Evolutionary conservation across 2,329 filamentous ascomycete genomes (phyloP), one percentile per base, ranked within the genome.

Genomic region (Blastomyces silverae): DNA sequence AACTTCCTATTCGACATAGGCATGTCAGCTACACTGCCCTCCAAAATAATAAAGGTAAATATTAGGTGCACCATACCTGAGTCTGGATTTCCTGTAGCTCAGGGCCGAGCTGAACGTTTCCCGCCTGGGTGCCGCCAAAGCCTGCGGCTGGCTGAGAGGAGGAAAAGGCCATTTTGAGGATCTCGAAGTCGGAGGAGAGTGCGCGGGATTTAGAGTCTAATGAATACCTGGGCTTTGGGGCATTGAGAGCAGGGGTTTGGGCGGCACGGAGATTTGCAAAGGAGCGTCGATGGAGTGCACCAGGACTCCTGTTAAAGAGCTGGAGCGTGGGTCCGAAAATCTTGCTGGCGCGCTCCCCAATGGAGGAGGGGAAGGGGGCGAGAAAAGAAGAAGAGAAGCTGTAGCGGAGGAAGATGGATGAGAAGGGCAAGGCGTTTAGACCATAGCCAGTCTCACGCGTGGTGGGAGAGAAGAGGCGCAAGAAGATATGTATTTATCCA

Each of bases 41-140:
- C 15, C 13, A 64, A 59, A 64, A 50, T 55, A 25, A 22, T 15
- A 39, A 39, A 39, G 10, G 25, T 31, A 53, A 28, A 53, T 22
- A 1, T 39, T 25, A 44, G n/a, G 34, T n/a, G 20, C 28, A 34
- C 10, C 59, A 28, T 79, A 91, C 90, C 82, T 96, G 91, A 69
- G 92, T 93, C 75, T 88, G 85, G 70, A 96, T 89, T 69, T 92
- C 87, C 69, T 87, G 82, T 64, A 96, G 82, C 72, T 91, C 87
- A 61, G 85, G 82, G 53, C 89, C 90, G 67, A 78, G 74, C 73
- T 83, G 80, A 75, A 67, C 74, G 65, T 69, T 74, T 64, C 73
- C 73, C 64, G 77, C 80, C 67, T 76, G 75, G 66, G 78, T 70
- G 67, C 72, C 75, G 65, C 77, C 78, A 67, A 77, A 75, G 73